Base-by-base conservation (phyloP, 768 basidiomycete species). In the Naganishia randhawae region DNA sequence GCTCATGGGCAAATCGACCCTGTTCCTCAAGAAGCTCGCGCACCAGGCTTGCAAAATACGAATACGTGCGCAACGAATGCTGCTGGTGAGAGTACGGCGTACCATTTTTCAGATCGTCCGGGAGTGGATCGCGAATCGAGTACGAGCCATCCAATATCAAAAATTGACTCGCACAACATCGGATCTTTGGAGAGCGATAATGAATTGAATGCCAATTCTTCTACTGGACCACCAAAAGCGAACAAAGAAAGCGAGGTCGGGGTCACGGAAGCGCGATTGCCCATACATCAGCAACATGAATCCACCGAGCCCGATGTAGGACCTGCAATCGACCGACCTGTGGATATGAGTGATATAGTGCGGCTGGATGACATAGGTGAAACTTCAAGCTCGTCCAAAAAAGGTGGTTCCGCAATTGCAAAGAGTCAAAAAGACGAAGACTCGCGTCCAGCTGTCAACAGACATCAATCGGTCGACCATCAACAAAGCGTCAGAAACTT, bases 401-500 rank as follows among this genome's bases (percentile, higher is more conserved):
- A 55, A 7, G 19, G 57, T 25, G n/a, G 22, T 25, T n/a, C 32
- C 16, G 57, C 7, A n/a, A 35, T 25, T 39, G 57, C 14, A n/a
- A n/a, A 11, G 22, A 27, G 57, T 41, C 57, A 61, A 41, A n/a
- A 27, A 25, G n/a, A 2, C 16, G 25, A 32, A 39, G 27, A 42
- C 16, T 45, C 25, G 19, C 42, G 45, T 50, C 63, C 63, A 29
- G 11, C 42, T 5, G 63, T 50, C 29, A 50, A 64, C 19, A 8
- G 63, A 33, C 63, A 64, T 48, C 63, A 51, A 45, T 33, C 63
- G 2, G 63, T 55, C 13, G 64, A 64, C 50, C 63, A 69, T 37
- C 52, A 64, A 25, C 66, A 65, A n/a, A 51, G 55, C 54, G 69
- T 70, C 10, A 55, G 66, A 53, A 62, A 63, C 35, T 70, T 66